A percentile compares a stretch with the other conserved stretches of the same genome.
Evolutionary conservation across 1,284 basidiomycete species (phyloP).

Genomic region (Somion occarium): DNA sequence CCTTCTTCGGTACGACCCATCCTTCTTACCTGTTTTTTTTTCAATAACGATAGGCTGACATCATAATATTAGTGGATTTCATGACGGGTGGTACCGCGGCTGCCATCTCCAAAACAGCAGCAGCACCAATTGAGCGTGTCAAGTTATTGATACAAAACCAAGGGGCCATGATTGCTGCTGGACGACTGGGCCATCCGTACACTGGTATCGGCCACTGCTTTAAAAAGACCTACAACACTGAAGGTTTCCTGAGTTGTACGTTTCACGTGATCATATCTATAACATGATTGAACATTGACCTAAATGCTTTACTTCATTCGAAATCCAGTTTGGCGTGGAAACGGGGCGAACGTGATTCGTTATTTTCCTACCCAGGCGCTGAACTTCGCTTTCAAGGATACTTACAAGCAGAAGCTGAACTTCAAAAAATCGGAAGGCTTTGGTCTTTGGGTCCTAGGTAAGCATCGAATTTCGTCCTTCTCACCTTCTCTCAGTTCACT

Average conservation of each 20-base stretch:
- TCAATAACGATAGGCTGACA: no score
- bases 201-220: constrained; percentile 60
- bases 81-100: constrained; percentile 48
- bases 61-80: constrained; percentile 34
- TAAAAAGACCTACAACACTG: constrained; percentile 45
- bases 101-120: constrained; percentile 64
- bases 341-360: constrained; percentile 59
- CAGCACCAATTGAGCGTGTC: constrained; percentile 72
- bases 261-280: no score
- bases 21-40: no score
- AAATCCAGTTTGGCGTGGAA: constrained; percentile 57
- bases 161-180: constrained; percentile 50
- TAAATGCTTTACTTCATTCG: no score
- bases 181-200: constrained; percentile 52
- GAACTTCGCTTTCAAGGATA: constrained; percentile 46
- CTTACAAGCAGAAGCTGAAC: constrained; percentile 44
- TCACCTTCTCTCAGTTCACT: neutral
- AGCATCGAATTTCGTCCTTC: neutral
- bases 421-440: constrained; percentile 53
- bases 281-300: no score
- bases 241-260: constrained; percentile 43
- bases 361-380: constrained; percentile 66
- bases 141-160: constrained; percentile 71
- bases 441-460: constrained; percentile 46
- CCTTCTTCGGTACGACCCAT: no score